Percentiles rank a stretch among this genome's conserved stretches.
These are phyloP conservation scores for Tolypocladium tundrense DNA, from an alignment of 2,329 filamentous ascomycete genomes.

Conservation along the genomic window DNA sequence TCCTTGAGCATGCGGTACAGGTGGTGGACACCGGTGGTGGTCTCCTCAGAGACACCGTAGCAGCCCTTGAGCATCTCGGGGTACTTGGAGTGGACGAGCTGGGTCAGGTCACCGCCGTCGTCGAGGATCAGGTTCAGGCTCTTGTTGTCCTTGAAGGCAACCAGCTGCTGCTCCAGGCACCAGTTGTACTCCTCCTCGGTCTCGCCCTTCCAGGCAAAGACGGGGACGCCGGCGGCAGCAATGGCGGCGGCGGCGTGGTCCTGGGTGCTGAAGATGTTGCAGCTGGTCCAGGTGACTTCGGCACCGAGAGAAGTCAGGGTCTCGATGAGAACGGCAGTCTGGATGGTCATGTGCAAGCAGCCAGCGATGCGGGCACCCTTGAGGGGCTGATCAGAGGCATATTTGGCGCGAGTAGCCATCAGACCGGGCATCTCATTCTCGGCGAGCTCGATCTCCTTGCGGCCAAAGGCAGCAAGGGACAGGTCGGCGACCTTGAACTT, in stretches of 20 bases:
- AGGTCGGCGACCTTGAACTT: constrained; percentile 99
- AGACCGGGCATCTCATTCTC: constrained; percentile 97
- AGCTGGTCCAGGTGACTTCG: constrained; percentile 97
- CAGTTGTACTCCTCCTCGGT: constrained; percentile 99
- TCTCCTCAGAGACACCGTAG: constrained; percentile 98
- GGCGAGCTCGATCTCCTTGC: constrained; percentile 97
- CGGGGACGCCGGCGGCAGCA: constrained; percentile 83
- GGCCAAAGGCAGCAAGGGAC: constrained; percentile 93
- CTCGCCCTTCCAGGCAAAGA: constrained; percentile 75
- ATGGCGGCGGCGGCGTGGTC: constrained; percentile 98
- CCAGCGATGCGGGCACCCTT: constrained; percentile 92
- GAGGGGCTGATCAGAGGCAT: constrained; percentile 85
- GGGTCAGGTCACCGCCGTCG: constrained; percentile 93
- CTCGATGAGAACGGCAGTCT: constrained; percentile 98
- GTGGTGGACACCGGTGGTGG: constrained; percentile 98
- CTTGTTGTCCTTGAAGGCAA: constrained; percentile 93
- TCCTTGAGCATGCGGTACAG: constrained; percentile 97
- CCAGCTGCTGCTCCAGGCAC: constrained; percentile 98
- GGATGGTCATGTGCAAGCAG: constrained; percentile 99
- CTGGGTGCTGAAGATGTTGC: constrained; percentile 99
- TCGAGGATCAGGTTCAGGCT: constrained; percentile 98
- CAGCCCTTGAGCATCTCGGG: constrained; percentile 96
- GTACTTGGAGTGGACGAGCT: constrained; percentile 96
- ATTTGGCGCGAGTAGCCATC: constrained; percentile 89
- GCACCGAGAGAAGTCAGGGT: constrained; percentile 89